Evolutionary conservation across 352 stramenopile species (phyloP), one percentile per base, ranked within the genome.

Genomic region (Phytophthora sp.): DNA sequence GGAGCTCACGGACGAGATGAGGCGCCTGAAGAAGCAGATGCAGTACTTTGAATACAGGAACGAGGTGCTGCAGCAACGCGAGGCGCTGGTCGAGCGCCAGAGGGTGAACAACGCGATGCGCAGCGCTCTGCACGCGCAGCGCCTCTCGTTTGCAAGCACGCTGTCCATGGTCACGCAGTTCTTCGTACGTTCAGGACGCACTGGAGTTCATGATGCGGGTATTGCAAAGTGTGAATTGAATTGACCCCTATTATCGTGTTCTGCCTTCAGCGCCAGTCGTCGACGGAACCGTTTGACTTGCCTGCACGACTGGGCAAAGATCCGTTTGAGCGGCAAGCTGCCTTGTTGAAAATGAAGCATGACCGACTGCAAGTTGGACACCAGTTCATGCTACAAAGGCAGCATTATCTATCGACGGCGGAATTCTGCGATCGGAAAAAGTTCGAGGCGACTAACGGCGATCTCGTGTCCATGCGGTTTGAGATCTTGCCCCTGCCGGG

Each of bases 401-500:
- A 67, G 18, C 62, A 66, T 12, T 63, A 66, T 38, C 37, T 71
- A 20, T 56, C 55, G n/a, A 52, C 62, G 17, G 31, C 62, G 4
- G 62, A 72, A 32, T 82, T 82, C 24, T 53, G 62, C 18, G 74
- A 84, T 27, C 54, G 43, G 13, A 79, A 86, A 66, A 72, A 67
- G 32, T 80, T 81, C 21, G 64, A 79, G 28, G 62, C 54, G 20
- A 52, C 44, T 1, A 66, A 76, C 26, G 61, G 63, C n/a, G 71
- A 82, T 43, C 43, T 75, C 18, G 65, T 62, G 54, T 67, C 63
- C 5, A 41, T 66, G 20, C 66, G 64, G 7, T 88, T 84, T 41
- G 72, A 86, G 54, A 51, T 77, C 18, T 66, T 62, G n/a, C 74
- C 79, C n/a, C 74, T 88, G 38, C 56, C 62, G 11, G 67, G 53